These are phyloP conservation scores for Carex sylvatica DNA, from an alignment of 202 grass and related monocot species.

Conservation along the genomic window DNA sequence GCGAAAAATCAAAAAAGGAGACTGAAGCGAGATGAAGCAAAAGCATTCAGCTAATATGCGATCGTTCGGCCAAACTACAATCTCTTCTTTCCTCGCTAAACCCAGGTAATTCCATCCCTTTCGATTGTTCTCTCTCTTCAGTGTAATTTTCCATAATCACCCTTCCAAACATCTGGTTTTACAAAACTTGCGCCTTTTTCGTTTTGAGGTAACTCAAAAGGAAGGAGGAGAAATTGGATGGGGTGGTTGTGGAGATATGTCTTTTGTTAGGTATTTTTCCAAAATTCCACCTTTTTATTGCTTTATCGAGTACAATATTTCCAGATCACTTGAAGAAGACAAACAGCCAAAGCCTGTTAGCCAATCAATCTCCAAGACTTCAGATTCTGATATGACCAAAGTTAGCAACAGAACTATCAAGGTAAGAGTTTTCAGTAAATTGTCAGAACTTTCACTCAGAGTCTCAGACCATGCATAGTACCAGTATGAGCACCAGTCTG, in stretches of 20 bases:
- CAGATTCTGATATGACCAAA: constrained; percentile 40
- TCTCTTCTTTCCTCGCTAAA: constrained; percentile 56
- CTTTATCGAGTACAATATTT: constrained; percentile 9
- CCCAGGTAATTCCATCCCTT: constrained; percentile 19
- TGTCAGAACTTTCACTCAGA: not conserved
- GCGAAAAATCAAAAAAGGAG: not conserved
- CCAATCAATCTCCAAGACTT: constrained; percentile 12
- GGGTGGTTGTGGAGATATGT: not conserved
- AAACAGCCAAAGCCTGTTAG: not conserved
- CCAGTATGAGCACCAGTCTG: not conserved
- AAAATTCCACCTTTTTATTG: not conserved
- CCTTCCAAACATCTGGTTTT: not conserved
- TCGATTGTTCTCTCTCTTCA: not conserved
- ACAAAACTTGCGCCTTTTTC: not conserved
- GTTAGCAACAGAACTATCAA: constrained; percentile 45
- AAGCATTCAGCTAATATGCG: constrained; percentile 33
- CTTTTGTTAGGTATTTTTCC: not conserved
- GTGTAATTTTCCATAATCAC: constrained; percentile 2
- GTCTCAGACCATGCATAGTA: not conserved
- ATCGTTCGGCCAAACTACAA: constrained; percentile 48
- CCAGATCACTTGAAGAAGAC: constrained; percentile 18
- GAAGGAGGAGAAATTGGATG: not conserved
- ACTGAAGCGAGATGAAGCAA: constrained; percentile 36
- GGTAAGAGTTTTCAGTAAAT: constrained; percentile 27
- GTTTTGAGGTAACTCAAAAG: not conserved